These are phyloP conservation scores for Leccinum longicurvipes DNA, from an alignment of 768 basidiomycete genomes.

Conservation along the genomic window DNA sequence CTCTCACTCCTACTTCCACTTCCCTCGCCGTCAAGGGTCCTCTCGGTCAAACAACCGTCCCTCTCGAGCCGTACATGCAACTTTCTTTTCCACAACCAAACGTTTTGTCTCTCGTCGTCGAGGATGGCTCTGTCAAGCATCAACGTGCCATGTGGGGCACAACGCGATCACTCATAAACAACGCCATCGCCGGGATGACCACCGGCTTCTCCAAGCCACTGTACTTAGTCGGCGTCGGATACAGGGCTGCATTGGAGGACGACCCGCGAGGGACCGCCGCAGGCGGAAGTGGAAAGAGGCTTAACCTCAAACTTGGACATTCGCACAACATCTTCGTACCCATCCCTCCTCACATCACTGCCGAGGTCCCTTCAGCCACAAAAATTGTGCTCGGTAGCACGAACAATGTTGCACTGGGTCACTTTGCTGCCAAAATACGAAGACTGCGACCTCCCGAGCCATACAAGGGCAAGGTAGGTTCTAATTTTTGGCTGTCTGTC, in stretches of 20 bases:
- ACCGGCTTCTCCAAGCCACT: constrained; percentile 81
- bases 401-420: constrained; percentile 84
- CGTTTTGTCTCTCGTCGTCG: constrained; percentile 38
- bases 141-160: constrained; percentile 96
- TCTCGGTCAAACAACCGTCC: constrained; percentile 47
- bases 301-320: constrained; percentile 92
- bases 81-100: constrained; percentile 34
- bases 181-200: constrained; percentile 88
- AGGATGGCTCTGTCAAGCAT: constrained; percentile 63
- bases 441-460: constrained; percentile 89
- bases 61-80: constrained; percentile 46
- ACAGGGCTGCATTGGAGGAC: constrained; percentile 81
- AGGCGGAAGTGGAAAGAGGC: constrained; percentile 58
- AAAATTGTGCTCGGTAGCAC: constrained; percentile 80
- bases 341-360: constrained; percentile 78
- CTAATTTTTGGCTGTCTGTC: neutral
- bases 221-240: constrained; percentile 93
- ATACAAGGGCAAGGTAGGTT: constrained; percentile 92
- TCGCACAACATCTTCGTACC: constrained; percentile 84
- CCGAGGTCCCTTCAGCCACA: constrained; percentile 76
- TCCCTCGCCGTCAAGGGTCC: constrained; percentile 56
- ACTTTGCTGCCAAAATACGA: constrained; percentile 85
- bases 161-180: constrained; percentile 83
- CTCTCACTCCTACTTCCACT: constrained; percentile 34
- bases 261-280: constrained; percentile 61